A percentile compares a stretch with the other conserved stretches of the same genome.
phyloP scores from a whole-genome alignment of 2,329 filamentous ascomycete species.

The Chaetomium strumarium region DNA sequence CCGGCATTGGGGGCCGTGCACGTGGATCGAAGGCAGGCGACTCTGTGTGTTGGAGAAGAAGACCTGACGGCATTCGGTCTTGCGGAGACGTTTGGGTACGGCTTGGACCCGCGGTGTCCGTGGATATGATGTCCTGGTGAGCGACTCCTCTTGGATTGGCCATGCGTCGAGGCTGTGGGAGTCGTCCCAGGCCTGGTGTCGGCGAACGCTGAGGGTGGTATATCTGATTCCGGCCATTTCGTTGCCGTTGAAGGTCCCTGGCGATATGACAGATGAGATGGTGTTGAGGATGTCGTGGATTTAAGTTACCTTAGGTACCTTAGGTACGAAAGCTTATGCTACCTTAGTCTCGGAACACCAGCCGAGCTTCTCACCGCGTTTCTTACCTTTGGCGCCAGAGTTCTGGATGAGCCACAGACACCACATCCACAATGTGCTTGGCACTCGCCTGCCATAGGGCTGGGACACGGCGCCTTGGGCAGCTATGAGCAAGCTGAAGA shows the following conservation, averaged over 20 bases:
- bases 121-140: constrained; percentile 4
- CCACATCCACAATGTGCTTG: constrained; percentile 8
- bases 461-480: constrained; percentile 7
- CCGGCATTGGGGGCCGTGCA: constrained; percentile 19
- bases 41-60: constrained; percentile 9
- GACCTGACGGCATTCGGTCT: constrained; percentile 19
- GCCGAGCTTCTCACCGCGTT: not conserved
- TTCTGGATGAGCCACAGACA: not conserved
- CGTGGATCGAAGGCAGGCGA: constrained; percentile 17
- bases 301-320: not conserved
- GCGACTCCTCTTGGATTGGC: constrained; percentile 7
- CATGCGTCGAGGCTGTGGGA: constrained; percentile 1
- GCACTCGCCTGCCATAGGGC: constrained; percentile 9
- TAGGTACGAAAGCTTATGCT: not conserved
- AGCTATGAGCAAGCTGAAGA: not conserved
- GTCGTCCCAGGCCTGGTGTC: constrained; percentile 1
- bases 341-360: not conserved
- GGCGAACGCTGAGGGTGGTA: constrained; percentile 1
- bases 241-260: not conserved
- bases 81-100: constrained; percentile 10
- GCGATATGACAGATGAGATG: not conserved
- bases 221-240: not conserved
- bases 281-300: not conserved
- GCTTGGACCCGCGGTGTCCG: not conserved
- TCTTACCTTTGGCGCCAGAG: not conserved